Conservation (phyloP, 1,284 basidiomycete species). For the Inonotus hispidus region DNA sequence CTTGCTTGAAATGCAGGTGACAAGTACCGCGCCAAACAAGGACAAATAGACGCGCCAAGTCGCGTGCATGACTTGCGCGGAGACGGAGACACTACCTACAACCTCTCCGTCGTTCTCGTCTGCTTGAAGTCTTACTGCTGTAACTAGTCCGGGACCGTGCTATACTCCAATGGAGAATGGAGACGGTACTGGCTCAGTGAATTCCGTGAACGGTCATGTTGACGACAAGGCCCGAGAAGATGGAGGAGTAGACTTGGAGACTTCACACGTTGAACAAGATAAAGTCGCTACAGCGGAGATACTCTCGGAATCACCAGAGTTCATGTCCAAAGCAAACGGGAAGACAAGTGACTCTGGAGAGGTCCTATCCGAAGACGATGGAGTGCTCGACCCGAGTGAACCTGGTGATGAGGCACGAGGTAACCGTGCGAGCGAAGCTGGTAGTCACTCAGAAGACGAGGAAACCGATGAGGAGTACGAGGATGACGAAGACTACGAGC, state of each 20-base stretch:
- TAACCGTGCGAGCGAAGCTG: not conserved
- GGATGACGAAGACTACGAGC: constrained; percentile 74
- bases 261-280: not conserved
- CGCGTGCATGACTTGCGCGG: not conserved
- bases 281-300: not conserved
- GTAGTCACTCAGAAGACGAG: not conserved
- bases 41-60: not conserved
- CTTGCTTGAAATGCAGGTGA: not conserved
- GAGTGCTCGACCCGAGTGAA: not conserved
- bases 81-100: not conserved
- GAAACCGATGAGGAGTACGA: constrained; percentile 18
- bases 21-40: not conserved
- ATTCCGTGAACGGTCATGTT: not conserved
- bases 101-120: not conserved
- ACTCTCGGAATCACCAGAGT: not conserved
- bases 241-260: not conserved
- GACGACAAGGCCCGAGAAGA: not conserved
- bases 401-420: not conserved
- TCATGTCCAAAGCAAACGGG: not conserved
- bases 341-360: not conserved
- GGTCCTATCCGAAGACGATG: not conserved
- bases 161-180: not conserved
- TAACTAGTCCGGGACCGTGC: not conserved
- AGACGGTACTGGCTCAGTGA: not conserved
- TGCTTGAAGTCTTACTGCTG: too few species aligned